Evolutionary conservation across 345 rosid genomes (phyloP).

Genomic region (Microcos paniculata): DNA sequence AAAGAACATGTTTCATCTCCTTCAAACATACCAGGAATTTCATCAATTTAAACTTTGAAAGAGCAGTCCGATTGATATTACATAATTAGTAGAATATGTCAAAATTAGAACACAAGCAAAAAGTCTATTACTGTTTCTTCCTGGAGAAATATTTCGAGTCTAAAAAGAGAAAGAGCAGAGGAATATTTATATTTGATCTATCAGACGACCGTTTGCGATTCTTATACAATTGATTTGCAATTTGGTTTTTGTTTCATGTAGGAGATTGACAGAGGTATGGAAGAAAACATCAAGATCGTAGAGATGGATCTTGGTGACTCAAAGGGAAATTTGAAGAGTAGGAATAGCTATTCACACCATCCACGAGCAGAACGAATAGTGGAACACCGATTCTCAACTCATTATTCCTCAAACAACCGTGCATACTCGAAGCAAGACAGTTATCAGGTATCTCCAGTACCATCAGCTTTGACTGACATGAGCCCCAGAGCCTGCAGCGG

Average conservation of each 20-base stretch:
- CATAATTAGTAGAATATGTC: background rate
- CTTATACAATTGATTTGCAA: background rate
- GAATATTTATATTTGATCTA: too few relatives aligned
- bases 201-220: too few relatives aligned
- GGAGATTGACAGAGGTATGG: conserved; percentile 54
- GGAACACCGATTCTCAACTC: conserved; percentile 37
- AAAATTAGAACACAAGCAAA: background rate
- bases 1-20: background rate
- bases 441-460: conserved; percentile 49
- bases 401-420: conserved; percentile 19
- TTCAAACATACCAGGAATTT: background rate
- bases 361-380: conserved; percentile 30
- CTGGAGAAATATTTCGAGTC: too few relatives aligned
- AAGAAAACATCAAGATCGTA: conserved; percentile 80
- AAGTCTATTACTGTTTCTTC: too few relatives aligned
- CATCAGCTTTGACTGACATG: conserved; percentile 67
- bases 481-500: conserved; percentile 73
- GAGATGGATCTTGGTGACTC: conserved; percentile 68
- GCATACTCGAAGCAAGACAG: conserved; percentile 34
- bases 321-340: conserved; percentile 36
- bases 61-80: background rate
- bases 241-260: conserved; percentile 15
- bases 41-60: background rate
- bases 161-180: too few relatives aligned
- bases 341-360: conserved; percentile 44